Evolutionary conservation across 73 alveolate genomes (phyloP).

Genomic region (Chromera velia): DNA sequence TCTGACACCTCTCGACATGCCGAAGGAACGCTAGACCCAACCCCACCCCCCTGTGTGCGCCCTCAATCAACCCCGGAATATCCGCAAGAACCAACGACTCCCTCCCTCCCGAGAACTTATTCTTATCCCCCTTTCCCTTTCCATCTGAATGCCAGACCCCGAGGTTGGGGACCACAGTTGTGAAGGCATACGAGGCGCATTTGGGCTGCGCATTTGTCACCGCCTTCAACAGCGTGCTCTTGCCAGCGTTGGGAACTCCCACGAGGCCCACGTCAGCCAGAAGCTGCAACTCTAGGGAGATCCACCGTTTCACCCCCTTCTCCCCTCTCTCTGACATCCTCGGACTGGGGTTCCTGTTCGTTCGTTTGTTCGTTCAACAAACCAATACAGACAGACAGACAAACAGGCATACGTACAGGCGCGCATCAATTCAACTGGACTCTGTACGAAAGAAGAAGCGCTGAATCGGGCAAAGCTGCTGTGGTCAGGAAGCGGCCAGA

Average conservation of each 20-base stretch:
- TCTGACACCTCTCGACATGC: slow-evolving; percentile 75
- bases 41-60: slow-evolving; percentile 74
- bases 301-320: slow-evolving; percentile 13
- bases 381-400: too few relatives aligned
- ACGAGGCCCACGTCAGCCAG: slow-evolving; percentile 87
- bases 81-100: slow-evolving; percentile 62
- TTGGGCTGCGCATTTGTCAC: slow-evolving; percentile 71
- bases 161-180: slow-evolving; percentile 65
- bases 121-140: slow-evolving; percentile 22
- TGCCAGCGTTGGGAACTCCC: slow-evolving; percentile 88
- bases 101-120: too few relatives aligned
- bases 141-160: slow-evolving; percentile 52
- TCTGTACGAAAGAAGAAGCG: too few relatives aligned
- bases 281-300: slow-evolving; percentile 65
- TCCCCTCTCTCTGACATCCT: background rate
- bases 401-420: too few relatives aligned
- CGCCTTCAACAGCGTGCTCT: slow-evolving; percentile 65
- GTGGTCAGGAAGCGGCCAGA: too few relatives aligned
- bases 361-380: too few relatives aligned
- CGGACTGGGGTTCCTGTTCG: slow-evolving; percentile 7
- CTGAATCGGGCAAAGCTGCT: too few relatives aligned
- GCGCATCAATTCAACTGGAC: too few relatives aligned
- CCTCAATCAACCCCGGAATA: slow-evolving; percentile 82
- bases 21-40: slow-evolving; percentile 69
- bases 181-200: slow-evolving; percentile 79